Base-by-base conservation (phyloP, 1,139 yeast genomes). In the Geotrichum carabidarum region DNA sequence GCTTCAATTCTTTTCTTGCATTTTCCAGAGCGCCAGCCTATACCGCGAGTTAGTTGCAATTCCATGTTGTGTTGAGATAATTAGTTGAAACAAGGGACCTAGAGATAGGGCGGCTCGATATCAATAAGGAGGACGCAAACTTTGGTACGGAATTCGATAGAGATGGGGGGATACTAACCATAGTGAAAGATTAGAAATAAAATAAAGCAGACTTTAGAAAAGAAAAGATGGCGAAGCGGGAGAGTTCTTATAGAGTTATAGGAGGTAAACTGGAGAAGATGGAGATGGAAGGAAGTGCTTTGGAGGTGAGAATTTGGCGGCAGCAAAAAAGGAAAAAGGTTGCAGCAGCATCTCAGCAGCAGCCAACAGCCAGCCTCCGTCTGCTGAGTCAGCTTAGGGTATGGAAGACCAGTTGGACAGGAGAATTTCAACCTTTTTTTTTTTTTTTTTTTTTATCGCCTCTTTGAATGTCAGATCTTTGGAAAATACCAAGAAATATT, bases 21-120 rank as follows among this genome's bases (percentile, higher is more conserved):
- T 88, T 90, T 74, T 93, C 98, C 69, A 93, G 76, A 71, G 95
- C 96, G 75, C 96, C 97, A 73, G 97, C 96, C 97, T 68, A 45
- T 11, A 14, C 27, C 48, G 45, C 46, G 54, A 53, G 40, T 46
- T 36, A 36, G 50, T 12, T 18, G 27, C 47, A 31, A 30, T 32
- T 12, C n/a, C 31, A 41, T 41, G 12, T 9, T 38, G 18, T 11
- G 43, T 38, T 15, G 27, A 9, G 12, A 38, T 12, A 14, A 4
- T 8, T 41, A n/a, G 9, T 12, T 41, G 11, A n/a, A 22, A 9
- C n/a, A 12, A 34, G 36, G 36, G 7, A 37, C 9, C 9, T 37
- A 8, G 40, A 37, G 40, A 11, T n/a, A 17, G 14, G 40, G 40
- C 14, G 17, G 34, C 34, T 12, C 34, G 3, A 40, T 7, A 7